Base-by-base conservation (phyloP, 2,329 filamentous ascomycete genomes). In the Eurotiales sp. region DNA sequence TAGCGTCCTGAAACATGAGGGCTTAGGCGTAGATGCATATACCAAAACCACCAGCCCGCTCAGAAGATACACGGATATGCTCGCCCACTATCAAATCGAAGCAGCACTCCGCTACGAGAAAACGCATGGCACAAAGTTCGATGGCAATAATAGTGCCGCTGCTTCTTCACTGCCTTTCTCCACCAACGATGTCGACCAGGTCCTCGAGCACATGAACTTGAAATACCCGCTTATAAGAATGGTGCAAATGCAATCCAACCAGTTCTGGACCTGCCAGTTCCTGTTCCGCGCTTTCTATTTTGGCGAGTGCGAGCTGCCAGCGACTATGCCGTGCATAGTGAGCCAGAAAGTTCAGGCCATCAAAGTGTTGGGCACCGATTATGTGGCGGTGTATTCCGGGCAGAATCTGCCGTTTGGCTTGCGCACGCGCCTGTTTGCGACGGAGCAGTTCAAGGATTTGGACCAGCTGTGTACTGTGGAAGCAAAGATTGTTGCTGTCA, bases 81-180 rank as follows among this genome's bases (percentile, higher is more conserved):
- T 85, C 41, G 69, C 75, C 10, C 82, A 85, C 61, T 85, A 83
- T 74, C 82, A 86, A 57, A 82, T 84, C 42, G 81, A 85, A 68
- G 78, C 81, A 6, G 81, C 79, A 1, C 58, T 86, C 36, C 77
- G 79, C 10, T 73, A 78, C 55, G 82, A 85, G 64, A 72, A 76
- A 10, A 59, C 66, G 25, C 70, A 72, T 4, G 74, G 74, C 12
- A 63, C 65, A 17, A 69, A 61, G n/a, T 67, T 80, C 21, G 58
- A 73, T 43, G 62, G 61, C 23, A 57, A 59, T 5, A 51, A 59
- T 3, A 62, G 64, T 42, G 51, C 57, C 42, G 49, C 36, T 30
- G 55, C 60, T 8, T 56, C 51, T 15, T 60, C 63, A 51, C 68
- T 84, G 4, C 79, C 81, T 2, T 84, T 83, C 61, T 71, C 72